phyloP scores from a whole-genome alignment of 2,329 filamentous ascomycete genomes.

The Amylocarpus encephaloides region DNA sequence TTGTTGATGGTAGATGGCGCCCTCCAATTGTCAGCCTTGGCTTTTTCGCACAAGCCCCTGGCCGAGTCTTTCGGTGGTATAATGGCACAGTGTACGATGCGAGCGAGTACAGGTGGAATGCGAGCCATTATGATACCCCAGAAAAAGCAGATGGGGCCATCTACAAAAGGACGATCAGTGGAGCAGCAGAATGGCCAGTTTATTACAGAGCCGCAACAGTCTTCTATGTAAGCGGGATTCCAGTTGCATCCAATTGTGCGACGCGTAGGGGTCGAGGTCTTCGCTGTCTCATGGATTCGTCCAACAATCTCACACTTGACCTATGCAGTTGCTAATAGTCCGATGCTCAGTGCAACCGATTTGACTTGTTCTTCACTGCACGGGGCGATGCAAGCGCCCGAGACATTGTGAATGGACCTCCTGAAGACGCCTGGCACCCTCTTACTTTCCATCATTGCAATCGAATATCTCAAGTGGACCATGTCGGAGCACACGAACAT shows the following conservation, averaged over 20 bases:
- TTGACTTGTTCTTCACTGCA: conserved; percentile 16
- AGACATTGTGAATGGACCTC: conserved; percentile 4
- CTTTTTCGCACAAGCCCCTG: conserved; percentile 15
- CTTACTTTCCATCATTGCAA: conserved; percentile 14
- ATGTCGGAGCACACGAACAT: conserved; percentile 4
- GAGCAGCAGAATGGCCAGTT: background rate
- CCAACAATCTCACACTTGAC: too few relatives aligned
- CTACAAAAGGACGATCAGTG: background rate
- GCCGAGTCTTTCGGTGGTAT: conserved; percentile 23
- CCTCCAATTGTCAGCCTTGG: conserved; percentile 17
- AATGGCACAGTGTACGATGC: conserved; percentile 13
- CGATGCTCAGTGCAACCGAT: conserved; percentile 10
- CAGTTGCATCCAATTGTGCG: too few relatives aligned
- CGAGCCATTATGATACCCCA: background rate
- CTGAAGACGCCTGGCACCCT: conserved; percentile 17
- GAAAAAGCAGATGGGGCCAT: background rate
- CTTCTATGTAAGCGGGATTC: conserved; percentile 9
- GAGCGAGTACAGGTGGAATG: conserved; percentile 11
- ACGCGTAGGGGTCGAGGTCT: too few relatives aligned
- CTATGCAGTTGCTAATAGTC: too few relatives aligned
- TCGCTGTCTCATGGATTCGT: too few relatives aligned
- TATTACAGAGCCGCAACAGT: conserved; percentile 18
- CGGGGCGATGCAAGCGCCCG: conserved; percentile 11
- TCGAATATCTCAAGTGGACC: conserved; percentile 9
- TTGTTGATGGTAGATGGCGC: conserved; percentile 18